Evolutionary conservation across 371 early-diverging fungal species (phyloP).

Genomic region (Mucor indicus): DNA sequence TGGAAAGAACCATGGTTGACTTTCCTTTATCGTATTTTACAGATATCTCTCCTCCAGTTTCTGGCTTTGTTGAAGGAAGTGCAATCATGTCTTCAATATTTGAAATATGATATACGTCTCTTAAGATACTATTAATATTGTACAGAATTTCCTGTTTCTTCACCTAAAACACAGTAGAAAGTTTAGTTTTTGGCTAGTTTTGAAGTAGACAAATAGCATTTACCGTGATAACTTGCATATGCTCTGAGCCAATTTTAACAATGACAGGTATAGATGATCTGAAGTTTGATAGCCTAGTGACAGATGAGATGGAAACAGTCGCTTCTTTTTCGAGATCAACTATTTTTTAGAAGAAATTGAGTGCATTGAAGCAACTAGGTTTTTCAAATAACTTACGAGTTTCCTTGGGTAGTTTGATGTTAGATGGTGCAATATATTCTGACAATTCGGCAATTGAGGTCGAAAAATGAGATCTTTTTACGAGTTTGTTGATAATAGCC

Average conservation of each 20-base stretch:
- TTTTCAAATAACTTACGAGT: constrained; percentile 60
- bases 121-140: constrained; percentile 68
- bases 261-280: constrained; percentile 69
- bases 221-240: constrained; percentile 76
- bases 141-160: constrained; percentile 64
- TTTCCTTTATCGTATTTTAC: constrained; percentile 74
- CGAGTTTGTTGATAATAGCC: constrained; percentile 54
- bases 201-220: too few relatives aligned
- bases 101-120: constrained; percentile 87
- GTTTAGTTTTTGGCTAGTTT: too few relatives aligned
- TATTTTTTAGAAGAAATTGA: too few relatives aligned
- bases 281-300: constrained; percentile 57
- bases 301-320: constrained; percentile 57
- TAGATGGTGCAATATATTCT: constrained; percentile 65
- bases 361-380: too few relatives aligned
- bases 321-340: constrained; percentile 69
- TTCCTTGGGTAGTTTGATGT: constrained; percentile 72
- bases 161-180: too few relatives aligned
- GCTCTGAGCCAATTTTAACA: constrained; percentile 77
- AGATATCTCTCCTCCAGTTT: constrained; percentile 67
- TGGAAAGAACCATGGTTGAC: constrained; percentile 65
- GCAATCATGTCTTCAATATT: constrained; percentile 75
- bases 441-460: constrained; percentile 60
- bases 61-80: constrained; percentile 41
- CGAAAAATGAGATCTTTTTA: constrained; percentile 63